phyloP scores from a whole-genome alignment of 139 green algal species.

The Micractinium conductrix region DNA sequence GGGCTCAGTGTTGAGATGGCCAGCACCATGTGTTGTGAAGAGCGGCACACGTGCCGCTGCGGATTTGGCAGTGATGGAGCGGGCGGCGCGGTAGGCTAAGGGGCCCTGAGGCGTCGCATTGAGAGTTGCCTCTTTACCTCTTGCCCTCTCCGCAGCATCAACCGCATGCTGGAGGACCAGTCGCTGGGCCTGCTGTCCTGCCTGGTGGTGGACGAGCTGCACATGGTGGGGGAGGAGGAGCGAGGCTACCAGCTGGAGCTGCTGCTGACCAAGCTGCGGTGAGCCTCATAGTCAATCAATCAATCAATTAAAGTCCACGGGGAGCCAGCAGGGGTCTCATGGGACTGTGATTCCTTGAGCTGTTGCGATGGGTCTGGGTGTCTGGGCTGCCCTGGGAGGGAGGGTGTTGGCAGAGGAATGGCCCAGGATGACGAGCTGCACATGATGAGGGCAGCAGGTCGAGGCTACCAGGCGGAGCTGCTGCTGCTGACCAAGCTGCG shows the following conservation, averaged over 20 bases:
- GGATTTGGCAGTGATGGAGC: not conserved
- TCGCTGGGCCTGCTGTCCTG: conserved; percentile 54
- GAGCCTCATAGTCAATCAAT: too few relatives aligned
- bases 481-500: not conserved
- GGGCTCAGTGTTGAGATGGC: not conserved
- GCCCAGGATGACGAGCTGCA: too few relatives aligned
- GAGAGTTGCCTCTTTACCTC: not conserved
- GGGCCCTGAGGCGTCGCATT: too few relatives aligned
- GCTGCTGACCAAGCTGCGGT: conserved; percentile 96
- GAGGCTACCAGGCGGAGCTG: not conserved
- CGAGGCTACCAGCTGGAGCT: conserved; percentile 96
- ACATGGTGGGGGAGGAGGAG: conserved; percentile 82
- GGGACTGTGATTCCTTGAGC: not conserved
- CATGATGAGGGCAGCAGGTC: too few relatives aligned
- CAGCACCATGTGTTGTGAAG: not conserved
- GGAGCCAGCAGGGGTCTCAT: not conserved
- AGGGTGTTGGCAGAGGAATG: too few relatives aligned
- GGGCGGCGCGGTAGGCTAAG: too few relatives aligned
- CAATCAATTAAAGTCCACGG: too few relatives aligned
- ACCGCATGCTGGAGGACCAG: conserved; percentile 51
- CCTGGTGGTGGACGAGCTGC: conserved; percentile 81
- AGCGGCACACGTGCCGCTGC: too few relatives aligned
- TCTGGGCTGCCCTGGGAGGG: too few relatives aligned
- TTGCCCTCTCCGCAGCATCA: conserved; percentile 56
- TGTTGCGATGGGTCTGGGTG: too few relatives aligned